Conservation (phyloP, 352 stramenopile species). For the Globisporangium alternatum region DNA sequence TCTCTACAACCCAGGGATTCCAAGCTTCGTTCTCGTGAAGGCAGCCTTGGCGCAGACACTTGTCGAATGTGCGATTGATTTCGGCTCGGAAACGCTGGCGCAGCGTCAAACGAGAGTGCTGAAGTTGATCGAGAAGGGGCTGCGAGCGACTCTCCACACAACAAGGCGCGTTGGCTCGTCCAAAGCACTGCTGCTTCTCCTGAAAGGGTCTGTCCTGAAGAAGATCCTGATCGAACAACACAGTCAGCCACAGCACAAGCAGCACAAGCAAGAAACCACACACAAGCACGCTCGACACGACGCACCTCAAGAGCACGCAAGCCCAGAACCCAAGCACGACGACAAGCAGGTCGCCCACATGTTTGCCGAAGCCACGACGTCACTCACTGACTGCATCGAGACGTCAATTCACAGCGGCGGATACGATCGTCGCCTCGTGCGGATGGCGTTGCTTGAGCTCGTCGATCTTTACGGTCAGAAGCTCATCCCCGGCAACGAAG, state of each 20-base stretch:
- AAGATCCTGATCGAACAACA: conserved; percentile 26
- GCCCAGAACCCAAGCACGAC: background rate
- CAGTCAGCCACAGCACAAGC: background rate
- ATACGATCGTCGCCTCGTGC: conserved; percentile 57
- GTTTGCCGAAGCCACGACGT: conserved; percentile 15
- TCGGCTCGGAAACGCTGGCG: conserved; percentile 18
- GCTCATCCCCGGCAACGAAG: conserved; percentile 33
- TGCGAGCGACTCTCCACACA: conserved; percentile 44
- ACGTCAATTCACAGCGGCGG: conserved; percentile 40
- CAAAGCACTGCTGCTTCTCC: conserved; percentile 49
- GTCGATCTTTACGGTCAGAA: conserved; percentile 58
- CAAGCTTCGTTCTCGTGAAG: conserved; percentile 50
- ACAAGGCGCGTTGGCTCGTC: conserved; percentile 29
- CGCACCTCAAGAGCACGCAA: background rate
- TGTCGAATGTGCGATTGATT: conserved; percentile 34
- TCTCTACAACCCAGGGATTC: conserved; percentile 51
- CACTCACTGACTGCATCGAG: conserved; percentile 34
- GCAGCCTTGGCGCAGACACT: conserved; percentile 45
- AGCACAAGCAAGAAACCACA: background rate
- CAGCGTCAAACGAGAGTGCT: conserved; percentile 25
- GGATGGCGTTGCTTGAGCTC: conserved; percentile 54
- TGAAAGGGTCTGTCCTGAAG: conserved; percentile 53
- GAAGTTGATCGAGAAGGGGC: conserved; percentile 29
- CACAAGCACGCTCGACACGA: conserved; percentile 7
- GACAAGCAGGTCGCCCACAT: background rate